These are phyloP conservation scores for Rubus parviflorus DNA, from an alignment of 306 rosid genomes.

Conservation along the genomic window DNA sequence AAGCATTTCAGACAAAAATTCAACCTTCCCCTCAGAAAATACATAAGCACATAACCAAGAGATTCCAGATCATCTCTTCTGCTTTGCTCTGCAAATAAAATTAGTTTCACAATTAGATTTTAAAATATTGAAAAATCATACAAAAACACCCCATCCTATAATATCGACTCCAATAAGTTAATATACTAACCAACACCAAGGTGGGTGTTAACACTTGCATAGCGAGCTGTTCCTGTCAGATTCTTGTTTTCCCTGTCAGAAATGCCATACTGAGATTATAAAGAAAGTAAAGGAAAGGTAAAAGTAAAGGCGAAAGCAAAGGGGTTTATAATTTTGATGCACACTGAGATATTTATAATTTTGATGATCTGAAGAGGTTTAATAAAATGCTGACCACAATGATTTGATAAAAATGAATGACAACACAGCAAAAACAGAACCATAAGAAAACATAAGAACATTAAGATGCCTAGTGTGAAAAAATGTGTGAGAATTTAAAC, in stretches of 20 bases:
- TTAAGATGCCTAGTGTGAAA: neutral
- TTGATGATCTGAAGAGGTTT: neutral
- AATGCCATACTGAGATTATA: conserved; percentile 9
- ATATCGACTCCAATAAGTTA: conserved; percentile 20
- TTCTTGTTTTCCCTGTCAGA: conserved; percentile 92
- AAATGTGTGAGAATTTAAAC: neutral
- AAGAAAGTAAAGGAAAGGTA: too few species aligned
- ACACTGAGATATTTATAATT: neutral
- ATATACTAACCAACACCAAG: conserved; percentile 86
- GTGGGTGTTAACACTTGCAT: conserved; percentile 99
- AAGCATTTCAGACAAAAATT: conserved; percentile 18
- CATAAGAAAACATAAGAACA: neutral
- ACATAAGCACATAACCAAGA: conserved; percentile 96
- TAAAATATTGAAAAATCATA: conserved; percentile 1
- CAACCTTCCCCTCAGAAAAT: conserved; percentile 98
- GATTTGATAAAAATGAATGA: conserved; percentile 6
- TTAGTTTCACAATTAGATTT: conserved; percentile 11
- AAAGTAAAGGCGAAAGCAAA: neutral
- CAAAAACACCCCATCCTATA: conserved; percentile 21
- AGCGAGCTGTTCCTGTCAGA: conserved; percentile 99
- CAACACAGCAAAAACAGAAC: conserved; percentile 17
- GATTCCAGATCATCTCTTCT: conserved; percentile 99
- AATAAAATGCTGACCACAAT: neutral
- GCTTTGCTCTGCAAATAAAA: conserved; percentile 84
- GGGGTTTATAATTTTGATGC: neutral